Evolutionary conservation across 2,329 filamentous ascomycete species (phyloP), one percentile per base, ranked within the genome.

Genomic region (Cyphellophora attinorum): DNA sequence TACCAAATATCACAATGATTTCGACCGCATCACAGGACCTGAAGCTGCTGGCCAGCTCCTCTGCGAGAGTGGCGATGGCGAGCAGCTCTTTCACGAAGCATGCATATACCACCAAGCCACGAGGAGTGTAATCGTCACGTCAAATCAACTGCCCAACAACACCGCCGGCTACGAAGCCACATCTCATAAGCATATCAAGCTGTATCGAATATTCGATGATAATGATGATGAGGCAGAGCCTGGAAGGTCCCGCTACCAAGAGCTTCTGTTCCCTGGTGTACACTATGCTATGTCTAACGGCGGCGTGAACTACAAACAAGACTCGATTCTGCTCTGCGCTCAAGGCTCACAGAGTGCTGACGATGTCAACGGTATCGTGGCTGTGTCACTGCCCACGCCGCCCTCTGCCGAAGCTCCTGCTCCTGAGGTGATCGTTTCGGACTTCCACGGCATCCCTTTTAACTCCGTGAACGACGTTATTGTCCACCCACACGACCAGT

Each of bases 211-310:
- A 11, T 40, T 32, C 17, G 39, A 41, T 19, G 23, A 19, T 33
- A 23, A 30, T 10, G 5, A 10, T 16, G 33, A 12, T 29, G 29
- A n/a, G 5, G 18, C 13, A 15, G n/a, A 6, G 18, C 18, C 27
- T 2, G 11, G 6, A 11, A 15, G 14, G 6, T 14, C 27, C 10
- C 10, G 27, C 10, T 11, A 34, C 23, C 12, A 25, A 18, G 30
- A 37, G 21, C 16, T 37, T 14, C 16, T 16, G 10, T 34, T 34
- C 19, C 21, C 30, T 18, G 31, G 33, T 15, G 15, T 35, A 13
- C 25, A 18, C 3, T 11, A 19, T 18, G 23, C 51, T 2, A 67
- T 70, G 62, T 61, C 58, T 5, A 71, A 71, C 31, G 67, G 67
- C 13, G 67, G 64, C 5, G 58, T 68, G 23, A 70, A 69, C 37